These are phyloP conservation scores for Barnettozyma populi DNA, from an alignment of 805 yeast genomes.

Conservation along the genomic window DNA sequence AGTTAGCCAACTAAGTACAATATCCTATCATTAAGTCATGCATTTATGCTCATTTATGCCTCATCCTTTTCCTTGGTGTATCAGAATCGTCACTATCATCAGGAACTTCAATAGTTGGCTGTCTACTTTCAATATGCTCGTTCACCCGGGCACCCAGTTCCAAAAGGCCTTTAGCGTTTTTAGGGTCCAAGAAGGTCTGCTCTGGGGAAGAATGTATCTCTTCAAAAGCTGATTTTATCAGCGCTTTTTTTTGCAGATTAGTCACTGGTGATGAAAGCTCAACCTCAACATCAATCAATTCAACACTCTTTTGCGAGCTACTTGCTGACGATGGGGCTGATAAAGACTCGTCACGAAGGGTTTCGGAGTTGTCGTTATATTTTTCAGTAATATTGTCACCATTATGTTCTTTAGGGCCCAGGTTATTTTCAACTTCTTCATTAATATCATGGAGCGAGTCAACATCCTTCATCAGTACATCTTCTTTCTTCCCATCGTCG, in stretches of 20 bases:
- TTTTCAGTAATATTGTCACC: too few relatives aligned
- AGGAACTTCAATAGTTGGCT: background rate
- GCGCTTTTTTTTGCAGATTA: background rate
- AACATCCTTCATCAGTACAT: background rate
- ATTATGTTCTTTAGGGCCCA: too few relatives aligned
- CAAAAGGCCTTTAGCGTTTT: background rate
- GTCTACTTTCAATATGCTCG: background rate
- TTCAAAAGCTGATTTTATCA: background rate
- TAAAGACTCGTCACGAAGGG: background rate
- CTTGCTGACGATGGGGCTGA: background rate
- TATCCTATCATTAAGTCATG: background rate
- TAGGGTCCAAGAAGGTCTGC: background rate
- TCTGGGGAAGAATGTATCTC: background rate
- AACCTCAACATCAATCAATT: background rate
- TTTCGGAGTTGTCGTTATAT: background rate
- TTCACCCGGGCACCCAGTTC: background rate
- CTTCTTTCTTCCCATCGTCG: background rate
- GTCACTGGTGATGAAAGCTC: background rate
- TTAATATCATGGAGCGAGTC: background rate
- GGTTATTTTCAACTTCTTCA: background rate
- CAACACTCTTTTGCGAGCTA: background rate
- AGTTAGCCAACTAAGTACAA: background rate
- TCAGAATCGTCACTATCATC: background rate
- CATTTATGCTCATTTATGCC: background rate
- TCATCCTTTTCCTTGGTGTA: background rate